Base-by-base conservation (phyloP, 176 grass and related monocot genomes). In the Oryza glaberrima region DNA sequence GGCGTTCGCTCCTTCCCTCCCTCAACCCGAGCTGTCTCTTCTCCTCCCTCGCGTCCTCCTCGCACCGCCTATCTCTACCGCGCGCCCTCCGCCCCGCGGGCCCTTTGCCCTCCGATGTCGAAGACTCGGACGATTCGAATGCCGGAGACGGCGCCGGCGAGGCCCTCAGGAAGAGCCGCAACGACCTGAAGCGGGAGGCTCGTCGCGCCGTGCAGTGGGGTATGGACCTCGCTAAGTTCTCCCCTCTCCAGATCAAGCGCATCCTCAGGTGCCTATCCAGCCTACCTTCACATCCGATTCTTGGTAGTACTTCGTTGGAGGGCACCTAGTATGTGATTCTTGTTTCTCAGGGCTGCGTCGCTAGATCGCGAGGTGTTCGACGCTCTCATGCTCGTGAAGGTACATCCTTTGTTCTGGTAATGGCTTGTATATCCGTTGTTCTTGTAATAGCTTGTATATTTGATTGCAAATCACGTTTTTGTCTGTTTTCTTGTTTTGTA, bases 301-400 rank as follows among this genome's bases (percentile, higher is more conserved):
- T 3, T 66, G 17, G 7, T 8, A 2, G 3, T 3, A 51, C 69
- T 70, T 85, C 20, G 0, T 60, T 58, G 11, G 3, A 5, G 44
- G 14, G 20, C 65, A 22, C 7, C n/a, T 65, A 44, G 43, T 47
- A 48, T 36, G 56, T 83, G 47, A 80, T 75, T 75, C 11, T 83
- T 78, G 22, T 65, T 87, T 65, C 69, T 69, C 82, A 97, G 93
- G 45, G 88, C 91, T 75, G 96, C 93, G 63, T 90, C 91, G 4
- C 83, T 98, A 8, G 91, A 98, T 73, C 44, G 70, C 20, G 93
- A 98, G 81, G 91, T 95, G 40, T 91, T 93, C 76, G 96, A 98
- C 11, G 96, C 96, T 49, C 70, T 95, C 65, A 90, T 93, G 88
- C 89, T 98, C 6, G 93, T 95, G 3, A 98, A 98, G 93, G 96